phyloP scores from a whole-genome alignment of 805 yeast genomes.

The Candida caryicola region DNA sequence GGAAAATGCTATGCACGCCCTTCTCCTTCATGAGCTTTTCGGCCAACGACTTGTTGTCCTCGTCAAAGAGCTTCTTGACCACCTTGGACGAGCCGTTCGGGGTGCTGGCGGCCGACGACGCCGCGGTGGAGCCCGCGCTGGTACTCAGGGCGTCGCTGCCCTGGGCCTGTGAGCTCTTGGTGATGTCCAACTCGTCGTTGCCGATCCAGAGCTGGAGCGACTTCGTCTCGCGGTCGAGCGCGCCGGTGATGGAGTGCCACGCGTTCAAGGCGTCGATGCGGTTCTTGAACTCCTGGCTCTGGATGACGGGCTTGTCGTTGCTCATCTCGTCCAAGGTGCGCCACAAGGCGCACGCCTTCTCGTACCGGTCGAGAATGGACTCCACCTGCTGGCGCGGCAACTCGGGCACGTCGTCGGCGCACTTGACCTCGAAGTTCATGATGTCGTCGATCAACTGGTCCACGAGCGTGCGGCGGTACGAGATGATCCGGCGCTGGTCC shows the following conservation, averaged over 20 bases:
- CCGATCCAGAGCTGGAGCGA: conserved; percentile 80
- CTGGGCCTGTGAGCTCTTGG: conserved; percentile 29
- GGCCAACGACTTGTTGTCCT: conserved; percentile 67
- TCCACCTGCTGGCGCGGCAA: conserved; percentile 49
- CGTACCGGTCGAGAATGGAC: conserved; percentile 56
- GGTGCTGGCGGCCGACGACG: conserved; percentile 12
- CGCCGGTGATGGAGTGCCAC: conserved; percentile 75
- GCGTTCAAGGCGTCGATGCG: conserved; percentile 76
- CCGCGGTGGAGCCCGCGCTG: conserved; percentile 12
- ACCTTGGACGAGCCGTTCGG: conserved; percentile 8
- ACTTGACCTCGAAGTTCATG: conserved; percentile 55
- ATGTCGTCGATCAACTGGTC: conserved; percentile 73
- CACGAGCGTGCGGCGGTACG: conserved; percentile 67
- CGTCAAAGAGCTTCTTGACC: conserved; percentile 45
- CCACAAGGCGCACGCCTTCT: conserved; percentile 74
- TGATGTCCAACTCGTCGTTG: conserved; percentile 69
- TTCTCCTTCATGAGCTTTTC: conserved; percentile 80
- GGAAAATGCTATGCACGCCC: conserved; percentile 69
- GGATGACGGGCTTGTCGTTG: conserved; percentile 70
- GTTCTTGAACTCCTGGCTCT: conserved; percentile 57
- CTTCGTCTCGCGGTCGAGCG: conserved; percentile 59
- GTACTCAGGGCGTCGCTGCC: conserved; percentile 13
- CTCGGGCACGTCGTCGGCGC: conserved; percentile 30
- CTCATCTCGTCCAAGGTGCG: conserved; percentile 74
- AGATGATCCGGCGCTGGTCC: conserved; percentile 68